phyloP scores from a whole-genome alignment of 2,329 filamentous ascomycete species.

The Hirsutella minnesotensis region DNA sequence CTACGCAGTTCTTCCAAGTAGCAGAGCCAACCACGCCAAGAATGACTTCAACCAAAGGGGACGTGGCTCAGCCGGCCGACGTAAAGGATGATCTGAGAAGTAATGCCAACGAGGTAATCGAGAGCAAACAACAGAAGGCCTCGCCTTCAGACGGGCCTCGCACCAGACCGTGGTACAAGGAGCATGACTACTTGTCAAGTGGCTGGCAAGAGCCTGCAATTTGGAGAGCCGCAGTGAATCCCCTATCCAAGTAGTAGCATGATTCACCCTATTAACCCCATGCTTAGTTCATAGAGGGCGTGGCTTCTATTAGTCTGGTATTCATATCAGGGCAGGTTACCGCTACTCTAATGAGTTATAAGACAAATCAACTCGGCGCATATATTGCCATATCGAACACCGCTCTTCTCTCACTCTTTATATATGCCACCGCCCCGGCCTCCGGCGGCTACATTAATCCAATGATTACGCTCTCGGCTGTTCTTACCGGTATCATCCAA shows the following conservation, averaged over 20 bases:
- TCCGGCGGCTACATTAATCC: constrained; percentile 42
- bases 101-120: no score
- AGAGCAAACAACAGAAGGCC: not conserved
- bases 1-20: no score
- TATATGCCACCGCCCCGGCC: constrained; percentile 34
- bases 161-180: constrained; percentile 12
- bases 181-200: constrained; percentile 11
- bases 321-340: constrained; percentile 19
- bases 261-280: not conserved
- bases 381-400: constrained; percentile 26
- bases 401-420: constrained; percentile 31
- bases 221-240: constrained; percentile 14
- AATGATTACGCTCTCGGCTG: constrained; percentile 38
- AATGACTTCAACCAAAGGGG: no score
- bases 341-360: constrained; percentile 16
- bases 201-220: constrained; percentile 13
- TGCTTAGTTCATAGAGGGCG: constrained; percentile 16
- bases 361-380: constrained; percentile 13
- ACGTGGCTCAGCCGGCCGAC: no score
- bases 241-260: no score
- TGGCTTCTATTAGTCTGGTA: constrained; percentile 15
- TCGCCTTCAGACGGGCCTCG: constrained; percentile 3
- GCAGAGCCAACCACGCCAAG: no score
- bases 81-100: no score
- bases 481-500: constrained; percentile 35